Evolutionary conservation across 306 rosid species (phyloP), one percentile per base, ranked within the genome.

Genomic region (Trifolium pratense): DNA sequence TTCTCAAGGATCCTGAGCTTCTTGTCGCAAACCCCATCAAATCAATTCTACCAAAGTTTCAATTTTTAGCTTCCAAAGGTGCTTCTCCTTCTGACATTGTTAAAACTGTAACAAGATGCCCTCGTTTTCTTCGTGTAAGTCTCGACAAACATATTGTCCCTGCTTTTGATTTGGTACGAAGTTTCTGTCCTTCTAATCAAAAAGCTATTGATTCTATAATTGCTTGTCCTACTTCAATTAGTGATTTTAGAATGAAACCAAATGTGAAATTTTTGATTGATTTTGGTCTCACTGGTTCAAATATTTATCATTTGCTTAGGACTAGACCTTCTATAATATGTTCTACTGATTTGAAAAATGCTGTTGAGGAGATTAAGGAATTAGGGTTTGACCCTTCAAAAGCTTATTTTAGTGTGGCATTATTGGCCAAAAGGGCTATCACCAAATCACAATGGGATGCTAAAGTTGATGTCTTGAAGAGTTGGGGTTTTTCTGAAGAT

Each of bases 401-500:
- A 48, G 1, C 1, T 0, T 37, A 2, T 7, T 86, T 89, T 55
- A 31, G 34, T 32, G 3, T 26, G 0, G 96, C 89, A 1, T 64
- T 86, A 42, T 1, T 9, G 1, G 81, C 83, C 17, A 43, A 52
- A 52, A 52, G 6, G 14, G 29, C 59, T 52, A 9, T 18, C 29
- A 9, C 29, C 1, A 52, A 52, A 66, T 39, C 84, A 16, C 25
- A 15, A 0, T 87, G 88, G 89, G 71, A 86, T 14, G 80, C 70
- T 2, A 91, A 87, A 71, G 59, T 85, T 7, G 74, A 82, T 15
- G 39, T 34, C 49, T 87, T 60, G 11, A 85, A 71, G 76, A 70
- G 57, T 8, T 89, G 90, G 92, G 97, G 97, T 13, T 91, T 61
- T 79, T 67, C 84, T 17, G 88, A 89, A 40, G 86, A 86, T 11